Evolutionary conservation across 306 rosid species (phyloP).

Genomic region (Sindora glabra): DNA sequence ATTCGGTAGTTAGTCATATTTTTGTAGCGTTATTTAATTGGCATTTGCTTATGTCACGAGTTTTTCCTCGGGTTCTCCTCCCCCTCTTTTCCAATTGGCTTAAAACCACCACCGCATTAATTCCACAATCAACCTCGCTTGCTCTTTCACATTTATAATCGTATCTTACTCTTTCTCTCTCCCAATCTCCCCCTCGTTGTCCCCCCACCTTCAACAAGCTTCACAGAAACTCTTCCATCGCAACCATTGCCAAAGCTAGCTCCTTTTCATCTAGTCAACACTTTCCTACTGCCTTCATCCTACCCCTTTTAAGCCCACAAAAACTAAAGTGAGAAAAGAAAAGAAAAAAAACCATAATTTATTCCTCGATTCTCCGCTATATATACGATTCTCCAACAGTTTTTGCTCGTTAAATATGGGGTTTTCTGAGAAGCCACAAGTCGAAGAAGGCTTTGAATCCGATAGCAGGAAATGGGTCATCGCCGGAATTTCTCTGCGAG

Average conservation of each 20-base stretch:
- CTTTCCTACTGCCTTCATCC: constrained; percentile 47
- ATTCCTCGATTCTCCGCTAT: constrained; percentile 26
- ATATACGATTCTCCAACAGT: constrained; percentile 7
- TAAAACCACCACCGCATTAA: neutral
- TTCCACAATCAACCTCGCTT: constrained; percentile 4
- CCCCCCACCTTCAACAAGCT: constrained; percentile 24
- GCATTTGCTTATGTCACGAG: constrained; percentile 27
- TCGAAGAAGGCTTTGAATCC: constrained; percentile 33
- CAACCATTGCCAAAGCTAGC: constrained; percentile 2
- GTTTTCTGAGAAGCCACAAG: constrained; percentile 39
- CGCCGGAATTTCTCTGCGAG: constrained; percentile 48
- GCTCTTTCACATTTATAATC: neutral
- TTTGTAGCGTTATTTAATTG: constrained; percentile 1
- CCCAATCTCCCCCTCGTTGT: neutral
- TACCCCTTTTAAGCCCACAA: constrained; percentile 26
- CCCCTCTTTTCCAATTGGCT: neutral
- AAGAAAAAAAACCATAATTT: constrained; percentile 7
- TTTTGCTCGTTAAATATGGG: constrained; percentile 43
- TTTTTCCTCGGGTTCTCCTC: constrained; percentile 31
- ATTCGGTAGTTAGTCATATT: too few relatives aligned
- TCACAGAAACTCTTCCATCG: constrained; percentile 12
- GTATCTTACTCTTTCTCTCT: neutral
- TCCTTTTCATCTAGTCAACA: constrained; percentile 12
- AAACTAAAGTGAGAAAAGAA: neutral
- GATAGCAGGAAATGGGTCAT: constrained; percentile 59